phyloP scores from a whole-genome alignment of 192 early-diverging fungal species.

The Phlyctochytrium bullatum region DNA sequence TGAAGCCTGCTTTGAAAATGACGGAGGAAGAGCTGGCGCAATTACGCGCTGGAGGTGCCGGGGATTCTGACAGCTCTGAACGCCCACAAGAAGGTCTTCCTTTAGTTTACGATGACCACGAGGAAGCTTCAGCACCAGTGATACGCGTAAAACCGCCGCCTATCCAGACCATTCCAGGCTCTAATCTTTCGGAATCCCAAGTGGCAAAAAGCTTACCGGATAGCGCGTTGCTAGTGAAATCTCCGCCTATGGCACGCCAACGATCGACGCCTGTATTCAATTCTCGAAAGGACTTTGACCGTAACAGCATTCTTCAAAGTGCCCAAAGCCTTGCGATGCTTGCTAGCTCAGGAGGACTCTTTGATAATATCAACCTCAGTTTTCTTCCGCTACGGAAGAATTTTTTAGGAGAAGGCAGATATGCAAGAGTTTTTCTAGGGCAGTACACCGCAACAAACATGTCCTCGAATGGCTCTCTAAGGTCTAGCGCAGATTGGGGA shows the following conservation, averaged over 20 bases:
- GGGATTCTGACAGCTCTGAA: neutral
- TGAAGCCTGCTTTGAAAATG: slow-evolving; percentile 44
- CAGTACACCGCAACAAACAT: slow-evolving; percentile 32
- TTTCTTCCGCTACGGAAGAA: slow-evolving; percentile 51
- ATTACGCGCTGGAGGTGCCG: slow-evolving; percentile 19
- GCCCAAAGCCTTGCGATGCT: slow-evolving; percentile 6
- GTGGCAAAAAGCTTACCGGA: neutral
- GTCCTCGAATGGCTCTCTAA: too few species aligned
- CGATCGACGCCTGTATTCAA: neutral
- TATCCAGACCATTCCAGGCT: slow-evolving; percentile 10
- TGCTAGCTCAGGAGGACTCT: slow-evolving; percentile 14
- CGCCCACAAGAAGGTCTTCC: neutral
- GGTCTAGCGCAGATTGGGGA: too few species aligned
- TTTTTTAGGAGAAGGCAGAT: slow-evolving; percentile 51
- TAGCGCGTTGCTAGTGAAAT: neutral
- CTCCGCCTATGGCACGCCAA: slow-evolving; percentile 4
- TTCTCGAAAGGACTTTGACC: neutral
- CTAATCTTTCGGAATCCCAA: neutral
- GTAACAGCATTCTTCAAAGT: neutral
- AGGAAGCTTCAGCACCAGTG: neutral
- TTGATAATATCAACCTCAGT: slow-evolving; percentile 34
- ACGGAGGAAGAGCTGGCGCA: slow-evolving; percentile 28
- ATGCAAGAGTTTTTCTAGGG: slow-evolving; percentile 42
- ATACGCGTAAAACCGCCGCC: neutral
- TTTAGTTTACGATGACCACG: neutral